These are phyloP conservation scores for Cotoneaster glaucophyllus DNA, from an alignment of 306 rosid genomes.

Conservation along the genomic window DNA sequence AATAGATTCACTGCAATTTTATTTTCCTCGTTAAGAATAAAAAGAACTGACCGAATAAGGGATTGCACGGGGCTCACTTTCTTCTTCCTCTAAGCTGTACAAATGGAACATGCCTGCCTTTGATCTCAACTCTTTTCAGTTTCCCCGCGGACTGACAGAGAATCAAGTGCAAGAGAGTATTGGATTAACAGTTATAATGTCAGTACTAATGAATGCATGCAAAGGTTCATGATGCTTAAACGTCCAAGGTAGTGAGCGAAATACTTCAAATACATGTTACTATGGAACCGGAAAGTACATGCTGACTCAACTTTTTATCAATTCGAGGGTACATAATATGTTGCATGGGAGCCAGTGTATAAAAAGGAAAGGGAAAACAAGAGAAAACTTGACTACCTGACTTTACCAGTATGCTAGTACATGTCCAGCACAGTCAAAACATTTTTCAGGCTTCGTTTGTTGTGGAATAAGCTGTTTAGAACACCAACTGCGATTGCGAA, in stretches of 20 bases:
- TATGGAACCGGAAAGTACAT: not conserved
- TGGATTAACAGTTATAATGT: not conserved
- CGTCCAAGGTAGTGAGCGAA: not conserved
- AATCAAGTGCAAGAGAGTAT: not conserved
- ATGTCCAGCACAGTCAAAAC: not conserved
- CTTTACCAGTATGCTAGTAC: not conserved
- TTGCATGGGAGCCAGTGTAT: not conserved
- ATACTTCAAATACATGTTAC: not conserved
- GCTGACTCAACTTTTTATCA: not conserved
- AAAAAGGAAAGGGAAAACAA: not conserved
- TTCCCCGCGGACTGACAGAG: not conserved
- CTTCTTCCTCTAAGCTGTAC: slow-evolving; percentile 42
- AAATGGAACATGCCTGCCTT: not conserved
- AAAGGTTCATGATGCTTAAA: not conserved
- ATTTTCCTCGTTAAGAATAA: not conserved
- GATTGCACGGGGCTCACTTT: slow-evolving; percentile 39
- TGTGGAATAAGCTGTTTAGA: not conserved
- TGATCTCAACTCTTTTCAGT: not conserved
- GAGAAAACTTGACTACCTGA: not conserved
- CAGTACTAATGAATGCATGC: not conserved
- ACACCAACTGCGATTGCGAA: not conserved
- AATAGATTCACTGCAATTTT: not conserved
- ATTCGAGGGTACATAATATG: not conserved
- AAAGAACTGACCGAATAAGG: not conserved
- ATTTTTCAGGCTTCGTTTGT: not conserved